These are phyloP conservation scores for Spergularia marina DNA, from an alignment of 148 eudicot species.

Conservation along the genomic window DNA sequence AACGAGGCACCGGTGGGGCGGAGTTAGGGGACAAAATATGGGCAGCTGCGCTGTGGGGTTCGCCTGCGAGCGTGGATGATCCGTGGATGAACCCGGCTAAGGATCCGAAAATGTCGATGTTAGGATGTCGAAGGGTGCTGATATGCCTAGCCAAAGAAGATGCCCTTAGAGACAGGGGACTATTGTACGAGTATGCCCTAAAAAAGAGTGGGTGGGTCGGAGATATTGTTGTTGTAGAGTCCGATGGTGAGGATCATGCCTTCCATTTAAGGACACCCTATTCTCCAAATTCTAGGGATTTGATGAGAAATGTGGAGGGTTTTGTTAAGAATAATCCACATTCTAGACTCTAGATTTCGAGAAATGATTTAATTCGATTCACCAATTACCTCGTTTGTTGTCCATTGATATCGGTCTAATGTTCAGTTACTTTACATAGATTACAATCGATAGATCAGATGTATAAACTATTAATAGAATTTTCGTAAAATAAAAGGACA, in stretches of 20 bases:
- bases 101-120: conserved; percentile 12
- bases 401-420: too few relatives aligned
- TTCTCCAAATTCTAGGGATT: conserved; percentile 15
- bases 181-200: conserved; percentile 24
- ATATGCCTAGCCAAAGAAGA: conserved; percentile 26
- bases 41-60: not conserved
- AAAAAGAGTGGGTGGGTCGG: conserved; percentile 32
- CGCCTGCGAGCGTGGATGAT: conserved; percentile 21
- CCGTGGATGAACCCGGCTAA: conserved; percentile 30
- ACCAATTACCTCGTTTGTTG: too few relatives aligned
- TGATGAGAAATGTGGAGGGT: conserved; percentile 13
- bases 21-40: conserved; percentile 2
- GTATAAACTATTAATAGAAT: too few relatives aligned
- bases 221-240: conserved; percentile 20
- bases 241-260: conserved; percentile 30
- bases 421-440: too few relatives aligned
- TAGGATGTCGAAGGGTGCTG: conserved; percentile 28
- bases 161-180: conserved; percentile 26
- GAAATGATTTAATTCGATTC: too few relatives aligned
- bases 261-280: conserved; percentile 25
- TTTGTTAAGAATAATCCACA: not conserved
- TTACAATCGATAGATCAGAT: too few relatives aligned
- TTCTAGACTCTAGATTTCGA: not conserved
- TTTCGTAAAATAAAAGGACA: too few relatives aligned
- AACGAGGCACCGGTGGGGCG: not conserved